Percentiles rank a stretch among this genome's conserved stretches.
Evolutionary conservation across 345 rosid genomes (phyloP).

Genomic region (Populus alba): DNA sequence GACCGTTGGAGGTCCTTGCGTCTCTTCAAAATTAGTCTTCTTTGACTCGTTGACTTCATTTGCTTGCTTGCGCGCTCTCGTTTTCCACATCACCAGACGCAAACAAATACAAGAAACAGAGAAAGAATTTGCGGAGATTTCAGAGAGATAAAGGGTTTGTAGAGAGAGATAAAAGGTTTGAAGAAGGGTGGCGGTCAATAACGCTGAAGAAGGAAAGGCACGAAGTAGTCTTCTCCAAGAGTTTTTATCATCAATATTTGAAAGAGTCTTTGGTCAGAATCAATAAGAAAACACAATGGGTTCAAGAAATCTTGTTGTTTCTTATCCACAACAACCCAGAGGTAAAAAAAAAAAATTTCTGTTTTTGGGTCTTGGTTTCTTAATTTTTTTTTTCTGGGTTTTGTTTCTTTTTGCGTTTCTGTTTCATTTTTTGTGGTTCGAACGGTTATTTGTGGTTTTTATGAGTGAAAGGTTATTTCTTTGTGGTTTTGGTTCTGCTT

Average conservation of each 20-base stretch:
- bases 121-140: not conserved
- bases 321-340: constrained; percentile 29
- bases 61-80: not conserved
- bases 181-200: constrained; percentile 50
- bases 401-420: not conserved
- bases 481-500: not conserved
- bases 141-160: not conserved
- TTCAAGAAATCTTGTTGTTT: constrained; percentile 34
- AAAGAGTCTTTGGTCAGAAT: constrained; percentile 46
- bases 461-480: not conserved
- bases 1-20: constrained; percentile 40
- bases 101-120: constrained; percentile 3
- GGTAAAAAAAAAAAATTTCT: constrained; percentile 19
- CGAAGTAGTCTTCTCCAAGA: constrained; percentile 60
- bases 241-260: constrained; percentile 52
- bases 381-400: not conserved
- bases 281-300: constrained; percentile 43
- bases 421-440: not conserved
- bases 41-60: not conserved
- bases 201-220: constrained; percentile 42
- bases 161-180: not conserved
- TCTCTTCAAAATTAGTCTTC: constrained; percentile 14
- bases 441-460: not conserved
- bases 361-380: not conserved
- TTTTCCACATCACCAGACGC: not conserved